Percentiles rank a stretch among this genome's conserved stretches.
phyloP scores from a whole-genome alignment of 768 basidiomycete genomes.

The Lactarius hengduanensis region DNA sequence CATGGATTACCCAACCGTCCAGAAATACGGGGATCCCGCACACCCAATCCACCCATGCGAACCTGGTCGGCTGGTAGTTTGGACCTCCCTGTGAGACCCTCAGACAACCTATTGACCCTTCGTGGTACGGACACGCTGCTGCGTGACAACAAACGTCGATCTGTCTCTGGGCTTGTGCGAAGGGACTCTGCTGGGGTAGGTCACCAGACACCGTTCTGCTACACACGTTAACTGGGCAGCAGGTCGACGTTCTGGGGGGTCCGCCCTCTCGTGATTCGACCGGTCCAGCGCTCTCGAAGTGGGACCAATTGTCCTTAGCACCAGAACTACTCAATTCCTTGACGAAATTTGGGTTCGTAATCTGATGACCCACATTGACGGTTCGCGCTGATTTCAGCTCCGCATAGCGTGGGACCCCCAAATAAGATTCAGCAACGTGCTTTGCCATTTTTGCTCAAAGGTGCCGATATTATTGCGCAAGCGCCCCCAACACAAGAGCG shows the following conservation, averaged over 20 bases:
- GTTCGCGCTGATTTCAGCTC: constrained; percentile 12
- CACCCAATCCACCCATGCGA: constrained; percentile 68
- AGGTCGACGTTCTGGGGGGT: constrained; percentile 54
- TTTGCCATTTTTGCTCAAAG: constrained; percentile 89
- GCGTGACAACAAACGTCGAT: constrained; percentile 79
- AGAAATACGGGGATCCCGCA: constrained; percentile 60
- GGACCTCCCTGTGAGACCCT: constrained; percentile 64
- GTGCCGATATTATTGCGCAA: constrained; percentile 97
- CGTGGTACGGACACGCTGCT: constrained; percentile 43
- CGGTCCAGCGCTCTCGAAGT: constrained; percentile 87
- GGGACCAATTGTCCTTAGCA: constrained; percentile 88
- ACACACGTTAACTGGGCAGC: constrained; percentile 25
- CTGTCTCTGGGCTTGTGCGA: constrained; percentile 63
- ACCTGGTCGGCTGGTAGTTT: constrained; percentile 85
- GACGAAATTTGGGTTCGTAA: constrained; percentile 86
- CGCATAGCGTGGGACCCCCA: constrained; percentile 83
- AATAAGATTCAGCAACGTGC: constrained; percentile 99
- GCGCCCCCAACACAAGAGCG: constrained; percentile 98
- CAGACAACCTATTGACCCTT: constrained; percentile 38
- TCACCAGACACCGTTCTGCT: constrained; percentile 29
- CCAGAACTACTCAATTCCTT: constrained; percentile 87
- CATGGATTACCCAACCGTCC: constrained; percentile 65
- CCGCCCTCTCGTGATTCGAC: constrained; percentile 56
- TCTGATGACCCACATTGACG: constrained; percentile 19
- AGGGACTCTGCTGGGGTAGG: constrained; percentile 75